Percentiles rank a stretch among this genome's conserved stretches.
Evolutionary conservation across 78 protist genomes (phyloP).

Genomic region (Paratrimastix pyriformis): DNA sequence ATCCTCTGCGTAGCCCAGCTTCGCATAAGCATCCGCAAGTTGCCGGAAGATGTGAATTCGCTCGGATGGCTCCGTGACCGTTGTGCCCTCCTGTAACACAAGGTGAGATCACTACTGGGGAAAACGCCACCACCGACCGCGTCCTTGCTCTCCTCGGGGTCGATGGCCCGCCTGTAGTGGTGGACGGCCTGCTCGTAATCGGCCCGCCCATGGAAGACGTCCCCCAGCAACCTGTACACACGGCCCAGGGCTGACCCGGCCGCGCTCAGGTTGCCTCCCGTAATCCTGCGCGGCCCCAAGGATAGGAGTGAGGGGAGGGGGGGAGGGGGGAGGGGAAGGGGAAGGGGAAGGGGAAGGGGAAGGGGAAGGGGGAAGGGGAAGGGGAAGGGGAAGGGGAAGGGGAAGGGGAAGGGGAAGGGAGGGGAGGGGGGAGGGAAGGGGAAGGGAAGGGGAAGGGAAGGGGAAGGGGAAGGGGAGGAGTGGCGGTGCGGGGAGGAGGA

Average conservation of each 20-base stretch:
- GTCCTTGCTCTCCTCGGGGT: neutral
- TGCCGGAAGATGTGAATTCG: too few species aligned
- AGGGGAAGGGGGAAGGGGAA: neutral
- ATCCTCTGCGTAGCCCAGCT: neutral
- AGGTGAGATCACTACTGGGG: too few species aligned
- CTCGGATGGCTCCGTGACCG: too few species aligned
- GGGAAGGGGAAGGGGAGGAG: too few species aligned
- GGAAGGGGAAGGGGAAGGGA: neutral
- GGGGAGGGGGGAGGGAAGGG: too few species aligned
- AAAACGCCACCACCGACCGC: too few species aligned
- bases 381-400: neutral
- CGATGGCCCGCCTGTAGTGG: neutral
- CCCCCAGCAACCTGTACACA: neutral
- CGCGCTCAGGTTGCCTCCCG: neutral
- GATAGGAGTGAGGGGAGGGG: neutral
- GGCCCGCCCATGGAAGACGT: neutral
- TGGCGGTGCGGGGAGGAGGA: too few species aligned
- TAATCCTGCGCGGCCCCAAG: too few species aligned
- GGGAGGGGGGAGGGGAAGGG: neutral
- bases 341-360: neutral
- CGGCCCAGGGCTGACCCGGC: neutral
- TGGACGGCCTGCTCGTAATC: neutral
- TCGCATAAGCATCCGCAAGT: too few species aligned
- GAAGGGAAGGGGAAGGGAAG: too few species aligned
- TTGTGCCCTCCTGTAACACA: too few species aligned